These are phyloP conservation scores for Termitomyces sp. DNA, from an alignment of 768 basidiomycete species.

Conservation along the genomic window DNA sequence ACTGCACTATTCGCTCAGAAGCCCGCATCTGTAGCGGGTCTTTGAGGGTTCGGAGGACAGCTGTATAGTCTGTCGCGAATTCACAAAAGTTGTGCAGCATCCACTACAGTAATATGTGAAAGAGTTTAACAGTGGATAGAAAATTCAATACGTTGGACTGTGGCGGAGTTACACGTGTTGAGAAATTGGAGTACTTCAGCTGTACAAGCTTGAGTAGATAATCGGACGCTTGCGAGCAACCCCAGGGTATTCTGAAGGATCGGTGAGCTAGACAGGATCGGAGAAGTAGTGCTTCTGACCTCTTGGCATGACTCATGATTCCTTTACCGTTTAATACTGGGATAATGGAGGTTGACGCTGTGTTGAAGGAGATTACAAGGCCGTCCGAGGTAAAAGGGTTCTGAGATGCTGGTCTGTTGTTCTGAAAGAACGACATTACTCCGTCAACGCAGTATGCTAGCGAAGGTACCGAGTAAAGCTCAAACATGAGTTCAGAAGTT, in stretches of 20 bases:
- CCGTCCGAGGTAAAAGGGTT: slow-evolving; percentile 61
- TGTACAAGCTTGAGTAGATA: slow-evolving; percentile 92
- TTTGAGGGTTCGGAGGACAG: slow-evolving; percentile 61
- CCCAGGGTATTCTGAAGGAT: slow-evolving; percentile 82
- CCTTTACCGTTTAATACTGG: slow-evolving; percentile 84
- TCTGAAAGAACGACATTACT: slow-evolving; percentile 89
- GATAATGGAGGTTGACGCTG: slow-evolving; percentile 86
- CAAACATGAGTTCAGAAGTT: slow-evolving; percentile 95
- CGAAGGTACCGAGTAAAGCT: slow-evolving; percentile 83
- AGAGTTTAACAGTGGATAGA: neutral
- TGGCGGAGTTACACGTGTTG: slow-evolving; percentile 69
- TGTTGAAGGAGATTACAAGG: slow-evolving; percentile 87
- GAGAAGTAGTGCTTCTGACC: slow-evolving; percentile 39
- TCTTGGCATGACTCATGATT: slow-evolving; percentile 79
- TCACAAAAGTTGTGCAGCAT: slow-evolving; percentile 87
- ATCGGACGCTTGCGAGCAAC: slow-evolving; percentile 84
- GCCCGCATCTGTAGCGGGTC: slow-evolving; percentile 63
- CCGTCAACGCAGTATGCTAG: slow-evolving; percentile 88
- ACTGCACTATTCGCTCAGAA: slow-evolving; percentile 77
- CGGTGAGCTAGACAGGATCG: neutral
- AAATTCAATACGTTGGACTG: slow-evolving; percentile 68
- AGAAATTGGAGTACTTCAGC: slow-evolving; percentile 92
- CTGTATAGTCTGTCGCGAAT: slow-evolving; percentile 74
- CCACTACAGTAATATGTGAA: slow-evolving; percentile 51
- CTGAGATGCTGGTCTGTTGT: slow-evolving; percentile 34